These are phyloP conservation scores for Smallanthus sonchifolius DNA, from an alignment of 129 eudicot genomes.

Conservation along the genomic window DNA sequence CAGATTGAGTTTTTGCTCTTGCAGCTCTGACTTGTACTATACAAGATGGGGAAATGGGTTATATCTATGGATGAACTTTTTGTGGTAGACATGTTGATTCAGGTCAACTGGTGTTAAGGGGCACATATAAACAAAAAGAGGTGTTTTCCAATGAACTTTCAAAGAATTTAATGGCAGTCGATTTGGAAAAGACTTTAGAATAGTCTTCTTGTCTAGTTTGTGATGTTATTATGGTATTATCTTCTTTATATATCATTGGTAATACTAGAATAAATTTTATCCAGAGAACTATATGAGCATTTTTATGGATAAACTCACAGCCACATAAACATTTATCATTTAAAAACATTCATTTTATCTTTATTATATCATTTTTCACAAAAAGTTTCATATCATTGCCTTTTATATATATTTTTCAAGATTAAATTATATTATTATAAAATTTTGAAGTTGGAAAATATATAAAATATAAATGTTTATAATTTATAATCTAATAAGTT, in stretches of 20 bases:
- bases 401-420: too few species aligned
- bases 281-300: too few species aligned
- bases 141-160: background rate
- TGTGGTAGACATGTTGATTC: background rate
- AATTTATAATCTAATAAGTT: too few species aligned
- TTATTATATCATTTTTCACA: too few species aligned
- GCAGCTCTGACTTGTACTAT: background rate
- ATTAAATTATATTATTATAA: too few species aligned
- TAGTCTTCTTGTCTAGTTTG: slow-evolving; percentile 1
- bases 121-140: background rate
- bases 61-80: background rate
- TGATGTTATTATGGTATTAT: background rate
- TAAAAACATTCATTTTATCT: too few species aligned
- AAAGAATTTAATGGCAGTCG: background rate
- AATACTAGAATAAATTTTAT: too few species aligned
- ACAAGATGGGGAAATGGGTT: background rate
- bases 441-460: too few species aligned
- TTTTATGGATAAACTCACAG: too few species aligned
- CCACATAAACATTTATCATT: too few species aligned
- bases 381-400: too few species aligned
- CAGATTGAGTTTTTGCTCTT: background rate
- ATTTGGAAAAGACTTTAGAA: background rate
- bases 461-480: too few species aligned
- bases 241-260: background rate
- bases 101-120: background rate